Evolutionary conservation across 2,329 filamentous ascomycete genomes (phyloP), one percentile per base, ranked within the genome.

Genomic region (Monilinia fructigena): DNA sequence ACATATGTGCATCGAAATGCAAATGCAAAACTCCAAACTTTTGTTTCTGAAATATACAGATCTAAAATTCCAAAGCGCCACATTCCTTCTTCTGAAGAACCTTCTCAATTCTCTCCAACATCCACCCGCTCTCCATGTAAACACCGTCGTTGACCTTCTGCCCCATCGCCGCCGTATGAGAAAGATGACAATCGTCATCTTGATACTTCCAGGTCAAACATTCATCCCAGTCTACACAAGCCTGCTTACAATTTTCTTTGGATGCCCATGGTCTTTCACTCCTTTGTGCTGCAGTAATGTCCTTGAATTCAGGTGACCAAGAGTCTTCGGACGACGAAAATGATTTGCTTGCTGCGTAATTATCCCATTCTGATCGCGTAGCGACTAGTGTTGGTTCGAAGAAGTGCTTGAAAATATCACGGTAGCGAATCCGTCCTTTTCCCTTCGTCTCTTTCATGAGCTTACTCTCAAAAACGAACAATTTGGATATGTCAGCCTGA

Each of bases 101-200:
- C 56, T 64, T 56, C n/a, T 40, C 26, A 35, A 70, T 67, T 48
- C 69, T 59, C 8, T 70, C 69, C 12, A 69, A 28, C 63, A 71
- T 71, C 69, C 69, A 71, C 35, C 69, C 69, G 56, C 66, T 70
- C 47, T 66, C 65, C 40, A 70, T 68, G 5, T 63, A 45, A 52
- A 68, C 66, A 18, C 66, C 66, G 7, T 60, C 66, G 26, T 69
- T 66, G 11, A 61, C 66, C 45, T 26, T 54, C 28, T 59, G 54
- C 16, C 67, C 69, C 50, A 67, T 69, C 12, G 63, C 60, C 11
- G 63, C 67, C 35, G 61, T 65, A 58, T 69, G 68, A 64, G 55
- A 59, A 16, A 70, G 12, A 16, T 54, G 53, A 38, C 68, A 70
- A 20, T 55, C 26, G 23, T 68, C 68, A 61, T 70, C 65, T 26